Percentiles rank a stretch among this genome's conserved stretches.
Conservation (phyloP, 495 filamentous ascomycete genomes). For the Parathielavia appendiculata region DNA sequence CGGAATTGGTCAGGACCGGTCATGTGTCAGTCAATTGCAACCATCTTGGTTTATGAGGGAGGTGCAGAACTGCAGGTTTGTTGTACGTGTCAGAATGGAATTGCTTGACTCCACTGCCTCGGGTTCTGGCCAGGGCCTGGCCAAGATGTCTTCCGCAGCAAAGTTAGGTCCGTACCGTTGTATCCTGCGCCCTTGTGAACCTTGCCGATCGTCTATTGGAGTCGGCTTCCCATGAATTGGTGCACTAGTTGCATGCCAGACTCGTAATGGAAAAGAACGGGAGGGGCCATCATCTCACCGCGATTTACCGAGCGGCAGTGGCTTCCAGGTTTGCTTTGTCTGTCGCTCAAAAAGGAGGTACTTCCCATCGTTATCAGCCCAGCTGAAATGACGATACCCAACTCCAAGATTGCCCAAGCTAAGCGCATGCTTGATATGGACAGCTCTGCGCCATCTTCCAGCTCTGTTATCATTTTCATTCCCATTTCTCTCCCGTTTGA, state of each 20-base stretch:
- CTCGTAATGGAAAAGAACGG: conserved; percentile 3
- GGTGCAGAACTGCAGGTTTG: background rate
- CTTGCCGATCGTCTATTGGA: conserved; percentile 4
- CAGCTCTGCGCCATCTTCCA: background rate
- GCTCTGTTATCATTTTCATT: background rate
- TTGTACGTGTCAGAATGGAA: conserved; percentile 5
- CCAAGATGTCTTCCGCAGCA: background rate
- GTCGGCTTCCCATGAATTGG: background rate
- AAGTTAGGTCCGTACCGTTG: background rate
- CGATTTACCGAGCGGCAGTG: conserved; percentile 6
- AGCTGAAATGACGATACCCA: conserved; percentile 13
- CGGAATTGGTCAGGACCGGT: conserved; percentile 9
- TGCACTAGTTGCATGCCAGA: conserved; percentile 4
- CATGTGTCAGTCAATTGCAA: background rate
- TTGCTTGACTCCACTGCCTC: conserved; percentile 1
- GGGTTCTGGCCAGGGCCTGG: conserved; percentile 2
- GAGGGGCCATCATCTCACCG: background rate
- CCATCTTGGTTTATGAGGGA: background rate
- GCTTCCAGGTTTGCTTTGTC: background rate
- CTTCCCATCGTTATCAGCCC: background rate
- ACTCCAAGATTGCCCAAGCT: conserved; percentile 4
- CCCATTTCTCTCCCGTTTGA: background rate
- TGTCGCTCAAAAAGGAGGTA: background rate
- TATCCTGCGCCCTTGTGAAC: background rate
- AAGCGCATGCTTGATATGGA: background rate